These are phyloP conservation scores for Leptodermis oblonga DNA, from an alignment of 257 asterid genomes.

Conservation along the genomic window DNA sequence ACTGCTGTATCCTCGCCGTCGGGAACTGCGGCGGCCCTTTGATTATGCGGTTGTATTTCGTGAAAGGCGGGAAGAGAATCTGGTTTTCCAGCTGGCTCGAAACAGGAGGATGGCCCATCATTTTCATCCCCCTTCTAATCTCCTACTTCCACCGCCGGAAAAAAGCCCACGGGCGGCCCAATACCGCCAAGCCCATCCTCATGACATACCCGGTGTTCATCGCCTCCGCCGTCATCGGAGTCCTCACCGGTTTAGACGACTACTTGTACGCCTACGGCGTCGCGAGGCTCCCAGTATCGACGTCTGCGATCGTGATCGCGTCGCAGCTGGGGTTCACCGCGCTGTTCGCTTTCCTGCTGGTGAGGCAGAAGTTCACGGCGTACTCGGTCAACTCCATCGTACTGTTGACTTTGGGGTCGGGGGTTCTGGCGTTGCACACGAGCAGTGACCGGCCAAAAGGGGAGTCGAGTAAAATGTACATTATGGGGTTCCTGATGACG, in stretches of 20 bases:
- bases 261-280: constrained; percentile 22
- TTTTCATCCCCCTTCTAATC: constrained; percentile 22
- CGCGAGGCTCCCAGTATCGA: constrained; percentile 20
- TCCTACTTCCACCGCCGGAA: constrained; percentile 22
- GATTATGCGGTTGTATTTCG: constrained; percentile 29
- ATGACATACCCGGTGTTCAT: constrained; percentile 19
- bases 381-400: constrained; percentile 24
- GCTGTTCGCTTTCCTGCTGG: constrained; percentile 21
- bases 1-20: constrained; percentile 18
- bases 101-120: constrained; percentile 31
- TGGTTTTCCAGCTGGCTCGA: constrained; percentile 31
- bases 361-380: constrained; percentile 27
- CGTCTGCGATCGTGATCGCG: constrained; percentile 14
- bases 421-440: constrained; percentile 18
- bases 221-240: constrained; percentile 18
- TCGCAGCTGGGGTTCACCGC: constrained; percentile 27
- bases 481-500: constrained; percentile 23
- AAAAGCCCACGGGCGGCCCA: constrained; percentile 5
- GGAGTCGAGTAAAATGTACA: constrained; percentile 15
- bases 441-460: constrained; percentile 23
- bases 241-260: constrained; percentile 22
- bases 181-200: constrained; percentile 8
- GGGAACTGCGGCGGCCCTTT: constrained; percentile 32
- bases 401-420: constrained; percentile 21
- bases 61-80: constrained; percentile 31